phyloP scores from a whole-genome alignment of 2,329 filamentous ascomycete genomes.

The Alternaria novae-zelandiae region DNA sequence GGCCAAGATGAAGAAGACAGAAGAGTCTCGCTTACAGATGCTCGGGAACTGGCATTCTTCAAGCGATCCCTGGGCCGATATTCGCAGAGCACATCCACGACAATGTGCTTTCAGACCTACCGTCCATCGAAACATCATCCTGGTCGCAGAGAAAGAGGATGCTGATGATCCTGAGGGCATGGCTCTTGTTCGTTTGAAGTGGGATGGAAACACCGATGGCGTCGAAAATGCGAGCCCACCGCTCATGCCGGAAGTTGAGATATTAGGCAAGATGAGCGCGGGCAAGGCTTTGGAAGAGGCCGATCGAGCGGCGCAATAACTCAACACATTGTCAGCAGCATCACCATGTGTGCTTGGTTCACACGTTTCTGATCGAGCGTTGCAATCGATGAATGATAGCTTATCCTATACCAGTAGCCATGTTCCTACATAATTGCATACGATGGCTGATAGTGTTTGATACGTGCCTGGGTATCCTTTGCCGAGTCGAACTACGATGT shows the following conservation, averaged over 20 bases:
- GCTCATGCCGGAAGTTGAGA: neutral
- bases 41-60: neutral
- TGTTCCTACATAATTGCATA: neutral
- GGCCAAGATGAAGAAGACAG: neutral
- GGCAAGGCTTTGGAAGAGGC: neutral
- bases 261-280: neutral
- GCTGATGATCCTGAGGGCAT: neutral
- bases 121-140: neutral
- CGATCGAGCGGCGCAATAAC: neutral
- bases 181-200: neutral
- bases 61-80: neutral
- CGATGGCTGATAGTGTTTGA: neutral
- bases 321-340: neutral
- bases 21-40: conserved; percentile 1
- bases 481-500: neutral
- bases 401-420: neutral
- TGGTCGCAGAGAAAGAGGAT: neutral
- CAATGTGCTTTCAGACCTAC: neutral
- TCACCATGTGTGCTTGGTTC: neutral
- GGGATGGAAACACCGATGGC: neutral
- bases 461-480: neutral
- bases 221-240: neutral
- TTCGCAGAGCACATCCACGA: neutral
- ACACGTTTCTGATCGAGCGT: neutral
- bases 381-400: neutral